phyloP scores from a whole-genome alignment of 306 rosid genomes.

The Quercus dentata region DNA sequence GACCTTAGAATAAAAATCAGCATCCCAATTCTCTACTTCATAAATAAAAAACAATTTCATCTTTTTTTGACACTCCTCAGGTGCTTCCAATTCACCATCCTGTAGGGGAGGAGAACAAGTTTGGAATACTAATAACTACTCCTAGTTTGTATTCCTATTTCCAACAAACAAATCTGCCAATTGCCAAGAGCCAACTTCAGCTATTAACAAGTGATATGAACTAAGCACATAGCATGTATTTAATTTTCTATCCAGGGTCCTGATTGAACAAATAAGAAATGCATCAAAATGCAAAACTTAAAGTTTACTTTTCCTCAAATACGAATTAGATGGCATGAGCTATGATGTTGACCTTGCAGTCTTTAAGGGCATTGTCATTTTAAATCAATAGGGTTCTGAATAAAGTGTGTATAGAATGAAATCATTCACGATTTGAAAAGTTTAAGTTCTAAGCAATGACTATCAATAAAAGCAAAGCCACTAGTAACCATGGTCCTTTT shows the following conservation, averaged over 20 bases:
- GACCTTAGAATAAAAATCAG: constrained; percentile 64
- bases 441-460: no score
- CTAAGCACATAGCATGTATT: no score
- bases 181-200: background rate
- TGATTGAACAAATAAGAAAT: background rate
- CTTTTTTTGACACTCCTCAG: constrained; percentile 44
- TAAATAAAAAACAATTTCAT: constrained; percentile 50
- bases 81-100: constrained; percentile 61
- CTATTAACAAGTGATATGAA: background rate
- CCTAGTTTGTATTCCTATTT: background rate
- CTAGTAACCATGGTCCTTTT: no score
- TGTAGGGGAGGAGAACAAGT: constrained; percentile 29
- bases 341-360: no score
- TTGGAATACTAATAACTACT: background rate
- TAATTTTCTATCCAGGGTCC: background rate
- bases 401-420: no score
- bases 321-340: no score
- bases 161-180: background rate
- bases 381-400: no score
- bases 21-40: constrained; percentile 63
- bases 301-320: constrained; percentile 6
- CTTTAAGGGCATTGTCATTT: no score
- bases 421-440: no score
- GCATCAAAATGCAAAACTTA: background rate
- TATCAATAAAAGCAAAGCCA: no score